phyloP scores from a whole-genome alignment of 164 flowering plant genomes.

The Nymphaea colorata region DNA sequence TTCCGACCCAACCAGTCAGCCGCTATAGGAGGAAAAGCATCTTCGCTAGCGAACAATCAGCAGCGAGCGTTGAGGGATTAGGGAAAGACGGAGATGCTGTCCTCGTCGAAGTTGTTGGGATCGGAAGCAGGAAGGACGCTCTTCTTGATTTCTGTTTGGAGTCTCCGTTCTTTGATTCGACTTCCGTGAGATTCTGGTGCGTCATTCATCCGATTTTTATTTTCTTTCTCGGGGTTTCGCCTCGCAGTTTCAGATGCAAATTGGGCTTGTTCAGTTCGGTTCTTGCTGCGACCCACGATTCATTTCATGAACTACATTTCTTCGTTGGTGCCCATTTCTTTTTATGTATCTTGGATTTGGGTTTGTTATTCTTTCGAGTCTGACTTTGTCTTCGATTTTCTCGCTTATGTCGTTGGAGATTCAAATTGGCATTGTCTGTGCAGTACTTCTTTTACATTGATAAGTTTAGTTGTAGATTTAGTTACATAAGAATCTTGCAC shows the following conservation, averaged over 20 bases:
- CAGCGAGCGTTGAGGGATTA: neutral
- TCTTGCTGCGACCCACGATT: neutral
- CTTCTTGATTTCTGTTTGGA: constrained; percentile 57
- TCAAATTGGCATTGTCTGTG: too few relatives aligned
- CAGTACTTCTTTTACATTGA: too few relatives aligned
- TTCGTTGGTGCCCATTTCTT: neutral
- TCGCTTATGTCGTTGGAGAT: too few relatives aligned
- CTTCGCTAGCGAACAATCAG: neutral
- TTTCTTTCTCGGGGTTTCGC: neutral
- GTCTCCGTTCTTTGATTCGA: constrained; percentile 36
- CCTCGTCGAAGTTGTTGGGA: constrained; percentile 54
- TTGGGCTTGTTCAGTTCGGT: neutral
- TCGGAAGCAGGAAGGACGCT: constrained; percentile 78
- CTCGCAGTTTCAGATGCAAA: neutral
- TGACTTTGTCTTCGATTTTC: too few relatives aligned
- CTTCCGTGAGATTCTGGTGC: constrained; percentile 65
- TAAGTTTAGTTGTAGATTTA: too few relatives aligned
- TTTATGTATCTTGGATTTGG: neutral
- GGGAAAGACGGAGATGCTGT: constrained; percentile 5
- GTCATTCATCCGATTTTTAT: too few relatives aligned
- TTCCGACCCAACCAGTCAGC: neutral
- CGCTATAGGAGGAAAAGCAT: neutral
- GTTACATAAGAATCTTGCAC: too few relatives aligned
- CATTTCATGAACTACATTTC: neutral
- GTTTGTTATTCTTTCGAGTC: too few relatives aligned